Conservation (phyloP, 805 yeast genomes). For the Candida corydali region DNA sequence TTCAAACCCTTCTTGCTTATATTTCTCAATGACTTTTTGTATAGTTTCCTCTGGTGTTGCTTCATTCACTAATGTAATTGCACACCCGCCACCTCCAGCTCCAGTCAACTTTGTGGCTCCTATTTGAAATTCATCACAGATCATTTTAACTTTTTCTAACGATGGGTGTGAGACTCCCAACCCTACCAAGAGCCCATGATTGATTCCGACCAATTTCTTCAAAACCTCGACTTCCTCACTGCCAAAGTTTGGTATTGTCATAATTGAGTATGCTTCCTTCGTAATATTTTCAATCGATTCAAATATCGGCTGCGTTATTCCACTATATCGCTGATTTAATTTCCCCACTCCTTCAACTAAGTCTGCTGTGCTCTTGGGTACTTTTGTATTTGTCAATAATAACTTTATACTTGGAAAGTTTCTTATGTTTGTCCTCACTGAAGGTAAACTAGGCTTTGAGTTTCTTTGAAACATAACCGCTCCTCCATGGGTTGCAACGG, state of each 20-base stretch:
- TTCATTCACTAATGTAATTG: slow-evolving; percentile 72
- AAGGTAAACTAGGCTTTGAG: slow-evolving; percentile 47
- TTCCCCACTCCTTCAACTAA: slow-evolving; percentile 74
- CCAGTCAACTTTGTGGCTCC: slow-evolving; percentile 96
- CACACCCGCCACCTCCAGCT: slow-evolving; percentile 99
- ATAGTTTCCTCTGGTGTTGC: slow-evolving; percentile 31
- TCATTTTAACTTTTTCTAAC: slow-evolving; percentile 67
- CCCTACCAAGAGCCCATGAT: slow-evolving; percentile 83
- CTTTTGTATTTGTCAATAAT: slow-evolving; percentile 75
- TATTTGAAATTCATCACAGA: slow-evolving; percentile 57
- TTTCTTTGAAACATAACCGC: slow-evolving; percentile 84
- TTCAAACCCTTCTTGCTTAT: slow-evolving; percentile 53
- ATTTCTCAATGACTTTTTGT: slow-evolving; percentile 31
- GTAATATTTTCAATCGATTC: slow-evolving; percentile 76
- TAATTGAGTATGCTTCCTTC: slow-evolving; percentile 63
- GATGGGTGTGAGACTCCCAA: slow-evolving; percentile 92
- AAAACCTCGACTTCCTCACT: slow-evolving; percentile 36
- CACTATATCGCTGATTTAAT: slow-evolving; percentile 50
- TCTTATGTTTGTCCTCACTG: slow-evolving; percentile 63
- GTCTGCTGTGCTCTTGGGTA: slow-evolving; percentile 84
- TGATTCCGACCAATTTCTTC: slow-evolving; percentile 65
- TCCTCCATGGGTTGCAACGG: slow-evolving; percentile 94
- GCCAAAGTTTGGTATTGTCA: slow-evolving; percentile 50
- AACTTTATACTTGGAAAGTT: slow-evolving; percentile 71
- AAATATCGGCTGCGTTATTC: slow-evolving; percentile 53